phyloP scores from a whole-genome alignment of 2,329 filamentous ascomycete genomes.

The Botryotinia calthae region DNA sequence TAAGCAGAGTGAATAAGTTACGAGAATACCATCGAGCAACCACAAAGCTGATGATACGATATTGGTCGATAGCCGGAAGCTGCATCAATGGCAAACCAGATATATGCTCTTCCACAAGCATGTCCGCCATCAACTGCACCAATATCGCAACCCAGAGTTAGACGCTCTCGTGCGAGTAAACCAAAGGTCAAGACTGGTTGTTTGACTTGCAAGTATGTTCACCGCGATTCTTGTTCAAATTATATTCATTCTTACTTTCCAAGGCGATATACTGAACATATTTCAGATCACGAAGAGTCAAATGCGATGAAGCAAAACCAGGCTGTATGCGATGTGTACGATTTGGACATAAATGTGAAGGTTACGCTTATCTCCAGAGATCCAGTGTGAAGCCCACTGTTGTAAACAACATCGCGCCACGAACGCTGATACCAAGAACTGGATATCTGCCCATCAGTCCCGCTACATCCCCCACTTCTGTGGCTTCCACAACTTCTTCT shows the following conservation, averaged over 20 bases:
- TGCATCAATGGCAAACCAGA: slow-evolving; percentile 7
- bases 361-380: slow-evolving; percentile 29
- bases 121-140: not conserved
- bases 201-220: slow-evolving; percentile 38
- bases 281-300: slow-evolving; percentile 36
- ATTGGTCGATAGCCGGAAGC: not conserved
- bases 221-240: not conserved
- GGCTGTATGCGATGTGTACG: slow-evolving; percentile 35
- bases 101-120: not conserved
- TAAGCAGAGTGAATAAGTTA: not conserved
- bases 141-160: slow-evolving; percentile 6
- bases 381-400: not conserved
- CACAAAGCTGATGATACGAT: not conserved
- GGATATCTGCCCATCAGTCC: slow-evolving; percentile 15
- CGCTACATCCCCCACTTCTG: not conserved
- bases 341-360: slow-evolving; percentile 38
- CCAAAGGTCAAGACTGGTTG: slow-evolving; percentile 38
- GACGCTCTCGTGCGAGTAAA: slow-evolving; percentile 33
- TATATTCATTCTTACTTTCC: not conserved
- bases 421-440: slow-evolving; percentile 1
- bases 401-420: slow-evolving; percentile 8
- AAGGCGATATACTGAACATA: not conserved
- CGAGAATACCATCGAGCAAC: not conserved
- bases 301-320: slow-evolving; percentile 39
- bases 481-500: slow-evolving; percentile 11